Percentiles rank a stretch among this genome's conserved stretches.
phyloP scores from a whole-genome alignment of 2,329 filamentous ascomycete genomes.

The Sporothrix luriei region DNA sequence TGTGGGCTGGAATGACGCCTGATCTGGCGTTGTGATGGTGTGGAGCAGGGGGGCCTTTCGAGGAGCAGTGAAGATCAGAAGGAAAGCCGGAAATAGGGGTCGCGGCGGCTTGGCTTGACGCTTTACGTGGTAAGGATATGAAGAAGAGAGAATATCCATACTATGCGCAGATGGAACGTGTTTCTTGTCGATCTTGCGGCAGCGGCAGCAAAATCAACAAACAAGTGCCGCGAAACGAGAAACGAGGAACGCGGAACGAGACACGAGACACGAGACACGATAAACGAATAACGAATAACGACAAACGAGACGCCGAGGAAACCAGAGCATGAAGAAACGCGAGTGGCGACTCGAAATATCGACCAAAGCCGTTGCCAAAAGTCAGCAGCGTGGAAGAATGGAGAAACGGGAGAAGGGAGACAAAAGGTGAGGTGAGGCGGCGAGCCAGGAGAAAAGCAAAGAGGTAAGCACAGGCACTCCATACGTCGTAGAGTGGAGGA shows the following conservation, averaged over 20 bases:
- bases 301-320: background rate
- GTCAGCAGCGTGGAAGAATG: background rate
- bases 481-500: too few relatives aligned
- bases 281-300: too few relatives aligned
- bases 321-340: background rate
- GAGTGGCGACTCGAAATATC: conserved; percentile 16
- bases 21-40: background rate
- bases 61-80: background rate
- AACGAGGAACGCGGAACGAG: background rate
- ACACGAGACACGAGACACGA: background rate
- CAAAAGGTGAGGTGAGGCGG: background rate
- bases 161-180: background rate
- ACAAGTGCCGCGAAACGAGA: background rate
- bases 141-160: background rate
- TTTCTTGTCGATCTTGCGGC: conserved; percentile 22
- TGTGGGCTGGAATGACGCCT: conserved; percentile 26
- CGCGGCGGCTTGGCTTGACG: background rate
- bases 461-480: background rate
- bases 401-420: background rate
- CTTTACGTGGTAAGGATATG: background rate
- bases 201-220: background rate
- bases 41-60: background rate
- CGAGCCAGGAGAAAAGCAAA: background rate
- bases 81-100: background rate
- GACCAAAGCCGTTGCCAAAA: background rate